These are phyloP conservation scores for Starmerella gropengiesseri DNA, from an alignment of 805 yeast genomes.

Conservation along the genomic window DNA sequence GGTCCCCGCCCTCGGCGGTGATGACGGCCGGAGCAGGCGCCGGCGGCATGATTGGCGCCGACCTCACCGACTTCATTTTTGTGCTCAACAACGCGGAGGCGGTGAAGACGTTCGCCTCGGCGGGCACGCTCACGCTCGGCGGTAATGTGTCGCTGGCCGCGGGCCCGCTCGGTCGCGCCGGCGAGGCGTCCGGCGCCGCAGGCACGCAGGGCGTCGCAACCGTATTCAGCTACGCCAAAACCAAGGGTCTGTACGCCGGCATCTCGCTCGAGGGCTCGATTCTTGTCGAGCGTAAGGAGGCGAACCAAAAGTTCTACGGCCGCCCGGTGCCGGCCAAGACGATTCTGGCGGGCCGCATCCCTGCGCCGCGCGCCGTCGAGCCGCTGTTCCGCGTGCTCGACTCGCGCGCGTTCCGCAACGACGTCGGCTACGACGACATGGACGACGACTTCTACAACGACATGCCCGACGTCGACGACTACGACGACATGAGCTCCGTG, in stretches of 20 bases:
- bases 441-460: conserved; percentile 66
- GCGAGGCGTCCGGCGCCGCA: conserved; percentile 95
- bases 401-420: conserved; percentile 60
- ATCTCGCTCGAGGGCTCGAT: conserved; percentile 95
- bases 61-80: conserved; percentile 89
- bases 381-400: conserved; percentile 76
- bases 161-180: conserved; percentile 94
- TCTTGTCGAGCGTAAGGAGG: conserved; percentile 92
- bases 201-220: conserved; percentile 81
- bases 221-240: conserved; percentile 84
- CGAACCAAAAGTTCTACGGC: conserved; percentile 91
- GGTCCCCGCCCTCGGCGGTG: conserved; percentile 97
- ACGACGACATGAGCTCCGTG: conserved; percentile 17
- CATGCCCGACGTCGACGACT: conserved; percentile 42
- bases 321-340: conserved; percentile 74
- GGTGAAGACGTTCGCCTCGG: conserved; percentile 85
- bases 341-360: conserved; percentile 77
- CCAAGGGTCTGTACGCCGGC: conserved; percentile 95
- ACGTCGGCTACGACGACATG: conserved; percentile 38
- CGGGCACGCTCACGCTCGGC: conserved; percentile 89
- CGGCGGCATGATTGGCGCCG: conserved; percentile 96
- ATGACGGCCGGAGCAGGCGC: conserved; percentile 97
- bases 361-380: conserved; percentile 85
- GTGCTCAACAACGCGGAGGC: conserved; percentile 79
- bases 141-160: conserved; percentile 94